Conservation (phyloP, 2,329 filamentous ascomycete species). For the Trichophaea hybrida region DNA sequence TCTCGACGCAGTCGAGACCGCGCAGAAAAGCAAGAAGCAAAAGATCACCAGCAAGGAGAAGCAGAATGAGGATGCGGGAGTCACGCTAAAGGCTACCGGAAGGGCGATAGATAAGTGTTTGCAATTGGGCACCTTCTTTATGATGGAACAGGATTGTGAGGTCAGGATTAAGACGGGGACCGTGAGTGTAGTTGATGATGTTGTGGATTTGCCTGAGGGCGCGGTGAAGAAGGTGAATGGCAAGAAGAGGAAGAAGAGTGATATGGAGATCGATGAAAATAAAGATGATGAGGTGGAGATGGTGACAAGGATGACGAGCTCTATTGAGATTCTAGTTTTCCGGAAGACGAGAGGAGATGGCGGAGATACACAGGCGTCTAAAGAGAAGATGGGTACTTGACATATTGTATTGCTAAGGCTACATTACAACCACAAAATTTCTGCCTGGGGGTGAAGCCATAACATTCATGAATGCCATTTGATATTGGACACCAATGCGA, state of each 20-base stretch:
- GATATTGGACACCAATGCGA: too few relatives aligned
- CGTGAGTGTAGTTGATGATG: slow-evolving; percentile 35
- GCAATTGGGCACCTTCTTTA: slow-evolving; percentile 50
- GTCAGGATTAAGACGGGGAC: slow-evolving; percentile 49
- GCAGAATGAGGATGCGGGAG: slow-evolving; percentile 34
- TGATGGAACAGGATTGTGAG: slow-evolving; percentile 42
- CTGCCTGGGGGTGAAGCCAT: too few relatives aligned
- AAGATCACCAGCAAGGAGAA: background rate
- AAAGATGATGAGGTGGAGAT: background rate
- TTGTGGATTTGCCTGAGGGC: background rate
- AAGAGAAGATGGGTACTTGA: too few relatives aligned
- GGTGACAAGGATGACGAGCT: background rate
- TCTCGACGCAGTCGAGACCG: slow-evolving; percentile 38
- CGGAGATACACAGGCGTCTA: background rate
- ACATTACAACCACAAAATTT: too few relatives aligned
- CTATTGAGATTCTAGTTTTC: background rate
- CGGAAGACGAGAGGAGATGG: background rate
- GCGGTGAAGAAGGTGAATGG: background rate
- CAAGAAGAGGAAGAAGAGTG: background rate
- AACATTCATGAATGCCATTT: too few relatives aligned
- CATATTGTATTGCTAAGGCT: too few relatives aligned
- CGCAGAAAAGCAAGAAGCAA: background rate
- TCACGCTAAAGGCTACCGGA: slow-evolving; percentile 50
- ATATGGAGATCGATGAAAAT: background rate
- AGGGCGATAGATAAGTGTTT: slow-evolving; percentile 51